These are phyloP conservation scores for Chenopodium formosanum DNA, from an alignment of 148 eudicot genomes.

Conservation along the genomic window DNA sequence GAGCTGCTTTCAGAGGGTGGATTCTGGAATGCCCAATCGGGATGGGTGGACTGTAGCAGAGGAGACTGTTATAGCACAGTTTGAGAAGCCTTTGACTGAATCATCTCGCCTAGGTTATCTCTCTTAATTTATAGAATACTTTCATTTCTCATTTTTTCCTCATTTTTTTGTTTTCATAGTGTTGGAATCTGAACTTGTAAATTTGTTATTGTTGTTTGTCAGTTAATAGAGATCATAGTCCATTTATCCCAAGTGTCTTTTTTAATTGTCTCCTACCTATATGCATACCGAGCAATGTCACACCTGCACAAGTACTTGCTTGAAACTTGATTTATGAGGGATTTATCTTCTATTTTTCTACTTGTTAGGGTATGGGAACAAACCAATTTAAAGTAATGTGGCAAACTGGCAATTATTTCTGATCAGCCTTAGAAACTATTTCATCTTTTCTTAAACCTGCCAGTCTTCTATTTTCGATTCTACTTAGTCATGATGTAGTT, in stretches of 20 bases:
- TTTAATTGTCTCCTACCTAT: neutral
- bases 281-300: neutral
- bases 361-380: neutral
- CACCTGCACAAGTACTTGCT: neutral
- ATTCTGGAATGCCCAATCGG: constrained; percentile 15
- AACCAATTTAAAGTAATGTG: too few relatives aligned
- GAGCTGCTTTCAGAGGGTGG: constrained; percentile 50
- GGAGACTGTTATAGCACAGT: constrained; percentile 57
- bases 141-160: neutral
- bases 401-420: too few relatives aligned
- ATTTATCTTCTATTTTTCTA: neutral
- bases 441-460: too few relatives aligned
- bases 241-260: neutral
- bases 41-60: constrained; percentile 66
- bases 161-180: neutral
- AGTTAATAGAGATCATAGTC: neutral
- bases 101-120: constrained; percentile 24
- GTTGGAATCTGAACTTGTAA: neutral
- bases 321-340: neutral
- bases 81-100: constrained; percentile 33
- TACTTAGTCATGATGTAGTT: too few relatives aligned
- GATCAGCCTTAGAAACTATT: too few relatives aligned
- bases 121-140: constrained; percentile 4
- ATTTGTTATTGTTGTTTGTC: neutral
- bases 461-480: too few relatives aligned